These are phyloP conservation scores for Corniculantispora saksenae DNA, from an alignment of 2,329 filamentous ascomycete genomes.

Conservation along the genomic window DNA sequence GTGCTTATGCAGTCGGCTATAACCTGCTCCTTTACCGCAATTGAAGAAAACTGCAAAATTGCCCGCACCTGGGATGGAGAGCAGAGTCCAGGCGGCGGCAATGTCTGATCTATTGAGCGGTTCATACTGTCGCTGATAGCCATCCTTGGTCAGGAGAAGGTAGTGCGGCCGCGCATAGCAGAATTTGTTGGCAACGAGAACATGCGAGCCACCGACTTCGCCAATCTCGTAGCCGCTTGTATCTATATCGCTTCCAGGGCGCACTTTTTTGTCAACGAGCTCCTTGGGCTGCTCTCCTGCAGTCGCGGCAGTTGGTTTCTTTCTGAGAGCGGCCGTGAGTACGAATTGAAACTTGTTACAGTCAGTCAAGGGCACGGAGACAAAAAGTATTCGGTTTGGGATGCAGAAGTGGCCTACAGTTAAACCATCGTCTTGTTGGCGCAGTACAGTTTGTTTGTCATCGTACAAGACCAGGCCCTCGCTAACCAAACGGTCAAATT, in stretches of 20 bases:
- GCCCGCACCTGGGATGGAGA: slow-evolving; percentile 29
- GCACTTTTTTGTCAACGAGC: not conserved
- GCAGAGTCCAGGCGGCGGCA: slow-evolving; percentile 35
- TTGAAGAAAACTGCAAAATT: slow-evolving; percentile 48
- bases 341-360: slow-evolving; percentile 18
- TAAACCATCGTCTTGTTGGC: slow-evolving; percentile 13
- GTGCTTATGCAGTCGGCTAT: slow-evolving; percentile 51
- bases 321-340: slow-evolving; percentile 12
- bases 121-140: slow-evolving; percentile 47
- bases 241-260: slow-evolving; percentile 43
- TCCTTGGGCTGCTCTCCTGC: not conserved
- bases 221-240: slow-evolving; percentile 44
- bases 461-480: slow-evolving; percentile 20
- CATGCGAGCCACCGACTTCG: slow-evolving; percentile 42
- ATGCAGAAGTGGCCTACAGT: not conserved
- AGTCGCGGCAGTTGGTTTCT: slow-evolving; percentile 17
- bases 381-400: not conserved
- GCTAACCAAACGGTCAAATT: slow-evolving; percentile 19
- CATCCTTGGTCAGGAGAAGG: slow-evolving; percentile 48
- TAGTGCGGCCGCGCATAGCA: slow-evolving; percentile 49
- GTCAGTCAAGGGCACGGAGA: not conserved
- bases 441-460: slow-evolving; percentile 15
- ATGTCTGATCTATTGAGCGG: slow-evolving; percentile 42
- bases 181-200: slow-evolving; percentile 50
- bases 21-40: slow-evolving; percentile 45